Percentiles rank a stretch among this genome's conserved stretches.
Conservation (phyloP, 441 rosid species). For the Mallotus japonicus region DNA sequence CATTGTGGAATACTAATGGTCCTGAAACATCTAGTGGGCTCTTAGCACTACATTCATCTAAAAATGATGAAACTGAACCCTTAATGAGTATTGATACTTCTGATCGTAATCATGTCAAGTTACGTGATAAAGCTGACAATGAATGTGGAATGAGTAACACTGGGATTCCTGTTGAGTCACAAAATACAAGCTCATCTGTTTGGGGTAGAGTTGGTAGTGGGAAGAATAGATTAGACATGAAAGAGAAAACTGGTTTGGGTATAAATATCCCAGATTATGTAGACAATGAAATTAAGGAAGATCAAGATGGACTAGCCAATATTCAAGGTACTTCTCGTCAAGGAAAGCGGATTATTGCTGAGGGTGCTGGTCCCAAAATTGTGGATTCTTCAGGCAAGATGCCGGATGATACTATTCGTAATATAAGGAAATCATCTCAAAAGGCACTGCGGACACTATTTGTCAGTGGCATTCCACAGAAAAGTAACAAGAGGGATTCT, state of each 20-base stretch:
- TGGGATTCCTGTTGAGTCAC: constrained; percentile 39
- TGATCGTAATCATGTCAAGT: constrained; percentile 39
- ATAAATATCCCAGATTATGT: constrained; percentile 40
- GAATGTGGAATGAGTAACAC: constrained; percentile 40
- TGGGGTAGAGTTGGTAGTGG: constrained; percentile 75
- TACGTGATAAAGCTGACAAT: constrained; percentile 40
- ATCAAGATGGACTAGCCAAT: constrained; percentile 36
- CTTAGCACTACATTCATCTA: constrained; percentile 51
- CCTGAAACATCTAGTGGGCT: constrained; percentile 65
- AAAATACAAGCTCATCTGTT: constrained; percentile 48
- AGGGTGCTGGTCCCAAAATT: constrained; percentile 45
- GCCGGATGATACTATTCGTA: constrained; percentile 41
- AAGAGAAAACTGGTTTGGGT: constrained; percentile 55
- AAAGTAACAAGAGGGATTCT: constrained; percentile 71
- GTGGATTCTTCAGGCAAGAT: constrained; percentile 43
- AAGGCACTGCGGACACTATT: constrained; percentile 86
- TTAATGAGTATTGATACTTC: constrained; percentile 46
- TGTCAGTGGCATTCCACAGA: constrained; percentile 81
- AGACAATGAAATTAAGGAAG: constrained; percentile 57
- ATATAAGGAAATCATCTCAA: constrained; percentile 62
- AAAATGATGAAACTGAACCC: constrained; percentile 53
- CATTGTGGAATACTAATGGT: constrained; percentile 80
- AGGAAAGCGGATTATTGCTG: constrained; percentile 48
- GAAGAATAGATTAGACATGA: constrained; percentile 46
- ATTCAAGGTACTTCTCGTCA: constrained; percentile 38